A percentile compares a stretch with the other conserved stretches of the same genome.
These are phyloP conservation scores for Boletus subparvulus DNA, from an alignment of 768 basidiomycete species.

Conservation along the genomic window DNA sequence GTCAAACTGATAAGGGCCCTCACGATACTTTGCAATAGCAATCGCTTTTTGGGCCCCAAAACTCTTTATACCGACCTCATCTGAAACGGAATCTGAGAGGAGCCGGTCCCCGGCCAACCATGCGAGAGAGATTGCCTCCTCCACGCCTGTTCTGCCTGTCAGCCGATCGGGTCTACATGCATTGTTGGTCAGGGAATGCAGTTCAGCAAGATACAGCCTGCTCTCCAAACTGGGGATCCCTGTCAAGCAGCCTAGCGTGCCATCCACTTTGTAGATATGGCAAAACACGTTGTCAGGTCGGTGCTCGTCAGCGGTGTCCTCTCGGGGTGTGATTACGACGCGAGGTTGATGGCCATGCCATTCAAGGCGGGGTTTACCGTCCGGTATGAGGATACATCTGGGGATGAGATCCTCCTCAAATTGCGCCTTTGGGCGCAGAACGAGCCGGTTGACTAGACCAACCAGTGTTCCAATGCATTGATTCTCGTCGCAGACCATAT, in stretches of 20 bases:
- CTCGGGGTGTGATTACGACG: not conserved
- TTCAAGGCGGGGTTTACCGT: not conserved
- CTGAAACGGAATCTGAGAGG: not conserved
- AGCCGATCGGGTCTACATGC: not conserved
- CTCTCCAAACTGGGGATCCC: not conserved
- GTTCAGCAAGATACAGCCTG: not conserved
- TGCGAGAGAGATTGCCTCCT: not conserved
- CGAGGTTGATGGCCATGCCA: not conserved
- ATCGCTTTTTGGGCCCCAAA: too few species aligned
- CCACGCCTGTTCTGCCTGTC: not conserved
- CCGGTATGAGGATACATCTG: not conserved
- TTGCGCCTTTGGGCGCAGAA: constrained; percentile 10
- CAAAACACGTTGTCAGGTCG: too few species aligned
- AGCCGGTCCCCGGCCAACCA: not conserved
- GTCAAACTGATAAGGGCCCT: too few species aligned
- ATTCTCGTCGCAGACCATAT: constrained; percentile 38
- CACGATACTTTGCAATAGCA: not conserved
- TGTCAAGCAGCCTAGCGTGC: not conserved
- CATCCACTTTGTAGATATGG: not conserved
- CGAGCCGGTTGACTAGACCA: constrained; percentile 38
- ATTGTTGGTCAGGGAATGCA: not conserved
- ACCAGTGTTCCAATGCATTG: constrained; percentile 43
- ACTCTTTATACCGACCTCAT: too few species aligned
- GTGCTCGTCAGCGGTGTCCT: too few species aligned
- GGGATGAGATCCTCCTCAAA: not conserved